These are phyloP conservation scores for Colletotrichum gigasporum DNA, from an alignment of 2,329 filamentous ascomycete genomes.

Conservation along the genomic window DNA sequence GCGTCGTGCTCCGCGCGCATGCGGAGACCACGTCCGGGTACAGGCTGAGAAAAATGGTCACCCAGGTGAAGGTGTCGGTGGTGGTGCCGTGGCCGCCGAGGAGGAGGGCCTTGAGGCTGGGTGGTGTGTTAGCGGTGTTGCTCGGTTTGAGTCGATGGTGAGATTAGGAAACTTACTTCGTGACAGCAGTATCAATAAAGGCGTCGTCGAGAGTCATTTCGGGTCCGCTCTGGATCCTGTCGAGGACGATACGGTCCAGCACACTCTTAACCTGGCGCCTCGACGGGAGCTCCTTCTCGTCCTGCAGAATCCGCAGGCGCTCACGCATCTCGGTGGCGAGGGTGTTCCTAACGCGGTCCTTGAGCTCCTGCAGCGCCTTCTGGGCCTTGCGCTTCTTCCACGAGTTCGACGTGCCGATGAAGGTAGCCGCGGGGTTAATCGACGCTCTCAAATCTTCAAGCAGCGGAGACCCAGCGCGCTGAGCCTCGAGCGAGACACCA, in stretches of 20 bases:
- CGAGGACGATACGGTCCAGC: constrained; percentile 36
- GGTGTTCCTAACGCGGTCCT: constrained; percentile 11
- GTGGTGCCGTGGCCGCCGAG: constrained; percentile 40
- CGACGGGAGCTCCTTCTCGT: constrained; percentile 31
- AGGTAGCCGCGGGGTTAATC: constrained; percentile 23
- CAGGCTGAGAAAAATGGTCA: constrained; percentile 35
- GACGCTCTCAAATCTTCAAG: constrained; percentile 31
- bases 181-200: constrained; percentile 35
- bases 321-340: constrained; percentile 21
- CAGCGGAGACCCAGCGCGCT: constrained; percentile 30
- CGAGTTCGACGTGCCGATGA: constrained; percentile 19
- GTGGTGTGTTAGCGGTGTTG: not conserved
- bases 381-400: constrained; percentile 24
- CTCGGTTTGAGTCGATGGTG: too few relatives aligned
- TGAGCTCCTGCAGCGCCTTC: constrained; percentile 9
- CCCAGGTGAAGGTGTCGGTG: constrained; percentile 33
- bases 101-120: constrained; percentile 37
- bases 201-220: constrained; percentile 28
- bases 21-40: constrained; percentile 33
- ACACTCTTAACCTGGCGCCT: constrained; percentile 34
- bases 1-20: constrained; percentile 37
- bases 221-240: constrained; percentile 28
- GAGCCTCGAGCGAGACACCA: constrained; percentile 33
- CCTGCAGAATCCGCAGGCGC: constrained; percentile 14
- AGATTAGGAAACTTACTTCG: not conserved